Evolutionary conservation across 2,329 filamentous ascomycete genomes (phyloP).

Genomic region (Ophiostoma ips): DNA sequence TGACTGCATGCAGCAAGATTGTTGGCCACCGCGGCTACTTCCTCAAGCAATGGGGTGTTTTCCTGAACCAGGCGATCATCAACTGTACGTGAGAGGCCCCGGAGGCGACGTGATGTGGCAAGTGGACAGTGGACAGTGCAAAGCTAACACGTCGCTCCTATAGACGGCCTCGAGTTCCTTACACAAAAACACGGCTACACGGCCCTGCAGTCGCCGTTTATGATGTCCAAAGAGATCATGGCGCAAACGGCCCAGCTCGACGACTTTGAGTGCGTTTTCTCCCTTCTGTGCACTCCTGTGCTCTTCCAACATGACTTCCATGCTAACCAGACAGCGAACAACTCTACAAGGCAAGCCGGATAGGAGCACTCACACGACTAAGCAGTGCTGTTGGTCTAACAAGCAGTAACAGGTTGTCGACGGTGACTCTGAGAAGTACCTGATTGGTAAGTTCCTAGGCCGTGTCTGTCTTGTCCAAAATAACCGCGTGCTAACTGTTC

Average conservation of each 20-base stretch:
- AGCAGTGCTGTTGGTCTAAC: too few species aligned
- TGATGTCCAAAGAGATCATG: slow-evolving; percentile 95
- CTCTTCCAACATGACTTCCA: neutral
- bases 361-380: too few species aligned
- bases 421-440: slow-evolving; percentile 73
- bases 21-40: slow-evolving; percentile 93
- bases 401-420: slow-evolving; percentile 60
- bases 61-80: slow-evolving; percentile 70
- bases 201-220: slow-evolving; percentile 74
- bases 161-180: slow-evolving; percentile 73
- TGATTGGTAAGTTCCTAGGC: slow-evolving; percentile 38
- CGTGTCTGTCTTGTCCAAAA: neutral
- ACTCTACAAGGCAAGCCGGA: slow-evolving; percentile 49
- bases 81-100: slow-evolving; percentile 46
- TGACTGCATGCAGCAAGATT: slow-evolving; percentile 43
- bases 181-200: slow-evolving; percentile 60
- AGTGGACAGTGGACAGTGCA: neutral
- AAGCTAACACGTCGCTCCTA: neutral
- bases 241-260: slow-evolving; percentile 95
- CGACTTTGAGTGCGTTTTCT: slow-evolving; percentile 56
- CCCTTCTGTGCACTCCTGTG: neutral
- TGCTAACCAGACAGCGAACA: slow-evolving; percentile 45
- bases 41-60: slow-evolving; percentile 64
- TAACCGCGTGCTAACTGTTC: neutral
- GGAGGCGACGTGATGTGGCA: too few species aligned